phyloP scores from a whole-genome alignment of 2,329 filamentous ascomycete species.

The Fusarium tupiense region DNA sequence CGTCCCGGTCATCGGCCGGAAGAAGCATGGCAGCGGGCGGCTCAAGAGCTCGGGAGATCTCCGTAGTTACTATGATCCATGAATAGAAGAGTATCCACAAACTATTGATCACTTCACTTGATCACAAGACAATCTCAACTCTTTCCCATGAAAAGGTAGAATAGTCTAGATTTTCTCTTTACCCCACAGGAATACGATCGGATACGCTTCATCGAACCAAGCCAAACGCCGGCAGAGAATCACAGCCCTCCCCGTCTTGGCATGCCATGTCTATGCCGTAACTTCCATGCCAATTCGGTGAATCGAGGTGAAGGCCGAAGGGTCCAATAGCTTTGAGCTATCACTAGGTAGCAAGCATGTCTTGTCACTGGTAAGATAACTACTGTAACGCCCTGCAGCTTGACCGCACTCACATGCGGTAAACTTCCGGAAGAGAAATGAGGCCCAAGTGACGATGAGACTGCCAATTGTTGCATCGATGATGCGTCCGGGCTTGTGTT shows the following conservation, averaged over 20 bases:
- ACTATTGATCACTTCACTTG: slow-evolving; percentile 26
- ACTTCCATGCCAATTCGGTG: slow-evolving; percentile 13
- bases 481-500: background rate
- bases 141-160: background rate
- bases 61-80: slow-evolving; percentile 9
- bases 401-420: slow-evolving; percentile 2
- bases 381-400: background rate
- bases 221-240: slow-evolving; percentile 11
- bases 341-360: background rate
- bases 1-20: slow-evolving; percentile 30
- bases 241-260: slow-evolving; percentile 15
- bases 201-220: slow-evolving; percentile 11
- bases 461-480: background rate
- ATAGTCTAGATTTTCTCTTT: background rate
- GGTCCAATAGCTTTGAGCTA: background rate
- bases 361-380: background rate
- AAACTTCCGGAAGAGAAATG: slow-evolving; percentile 17
- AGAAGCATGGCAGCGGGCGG: slow-evolving; percentile 2
- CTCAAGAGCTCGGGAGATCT: slow-evolving; percentile 30
- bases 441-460: slow-evolving; percentile 10
- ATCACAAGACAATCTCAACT: slow-evolving; percentile 1
- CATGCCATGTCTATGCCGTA: background rate
- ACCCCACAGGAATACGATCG: slow-evolving; percentile 9
- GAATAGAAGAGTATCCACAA: slow-evolving; percentile 5
- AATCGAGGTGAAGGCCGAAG: slow-evolving; percentile 26